A percentile compares a stretch with the other conserved stretches of the same genome.
phyloP scores from a whole-genome alignment of 2,329 filamentous ascomycete genomes.

The Botrytis cinerea region DNA sequence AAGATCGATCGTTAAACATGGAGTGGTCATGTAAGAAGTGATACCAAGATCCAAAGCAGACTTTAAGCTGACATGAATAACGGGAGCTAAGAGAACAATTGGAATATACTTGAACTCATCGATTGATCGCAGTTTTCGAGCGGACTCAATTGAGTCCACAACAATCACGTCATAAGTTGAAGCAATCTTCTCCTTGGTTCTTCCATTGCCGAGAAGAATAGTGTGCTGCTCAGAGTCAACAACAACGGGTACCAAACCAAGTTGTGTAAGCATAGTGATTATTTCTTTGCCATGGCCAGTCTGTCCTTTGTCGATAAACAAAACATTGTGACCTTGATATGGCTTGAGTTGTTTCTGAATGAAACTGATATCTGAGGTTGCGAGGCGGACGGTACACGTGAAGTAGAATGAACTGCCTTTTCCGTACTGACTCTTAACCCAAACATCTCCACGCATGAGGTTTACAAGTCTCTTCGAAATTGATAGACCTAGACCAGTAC shows the following conservation, averaged over 20 bases:
- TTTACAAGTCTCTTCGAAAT: constrained; percentile 95
- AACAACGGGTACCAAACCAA: constrained; percentile 80
- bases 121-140: constrained; percentile 78
- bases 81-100: constrained; percentile 85
- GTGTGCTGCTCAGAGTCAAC: constrained; percentile 76
- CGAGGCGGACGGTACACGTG: constrained; percentile 86
- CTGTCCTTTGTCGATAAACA: constrained; percentile 91
- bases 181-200: constrained; percentile 46
- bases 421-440: constrained; percentile 91
- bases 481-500: constrained; percentile 88
- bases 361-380: constrained; percentile 72
- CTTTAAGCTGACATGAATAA: constrained; percentile 89
- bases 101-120: constrained; percentile 98
- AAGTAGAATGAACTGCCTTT: constrained; percentile 96
- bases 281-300: constrained; percentile 78
- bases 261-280: constrained; percentile 71
- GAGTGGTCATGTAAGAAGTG: constrained; percentile 98
- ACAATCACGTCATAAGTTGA: constrained; percentile 86
- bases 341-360: constrained; percentile 83
- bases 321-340: constrained; percentile 89
- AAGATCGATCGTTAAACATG: constrained; percentile 89
- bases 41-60: constrained; percentile 93
- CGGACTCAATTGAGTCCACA: constrained; percentile 90
- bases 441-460: constrained; percentile 93
- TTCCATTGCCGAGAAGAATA: constrained; percentile 52